Evolutionary conservation across 805 yeast species (phyloP), one percentile per base, ranked within the genome.

Genomic region (Pichia exigua): DNA sequence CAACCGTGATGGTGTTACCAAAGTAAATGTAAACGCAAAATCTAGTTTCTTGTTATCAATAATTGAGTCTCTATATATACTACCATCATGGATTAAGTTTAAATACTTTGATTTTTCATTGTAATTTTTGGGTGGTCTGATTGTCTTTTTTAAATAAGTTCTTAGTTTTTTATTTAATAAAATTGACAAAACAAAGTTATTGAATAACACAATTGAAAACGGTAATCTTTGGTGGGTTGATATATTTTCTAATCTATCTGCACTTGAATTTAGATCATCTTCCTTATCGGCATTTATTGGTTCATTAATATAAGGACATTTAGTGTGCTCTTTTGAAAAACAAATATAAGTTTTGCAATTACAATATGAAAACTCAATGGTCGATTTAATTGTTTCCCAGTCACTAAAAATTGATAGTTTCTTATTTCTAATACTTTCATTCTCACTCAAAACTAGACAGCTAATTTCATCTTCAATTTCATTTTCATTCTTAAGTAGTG

Each of bases 11-110:
- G 45, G 43, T 2, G 46, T 42, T 11, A 45, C 8, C 24, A 50
- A 21, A 13, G 50, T 42, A 18, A 50, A 50, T 10, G 53, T 50
- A n/a, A 50, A 50, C 2, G 44, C 47, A 43, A 50, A 50, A 50
- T 50, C 53, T 17, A 50, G n/a, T 17, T 46, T 42, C 18, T 13
- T 20, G 7, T 18, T 9, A 28, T 30, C 20, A 22, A n/a, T 15
- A 21, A 41, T 45, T 17, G 42, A 4, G 3, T 49, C 48, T 9
- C 30, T 40, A 41, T 49, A 49, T 39, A 49, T 40, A 13, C 40
- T 28, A 40, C 52, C 52, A 28, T 49, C 52, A 13, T 45, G 48
- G 22, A 45, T 26, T 13, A 45, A 24, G 32, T 45, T 49, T 12
- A 44, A 3, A 28, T 27, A 40, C 17, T 42, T 39, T n/a, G 38